Conservation (phyloP, 1,139 yeast species). For the Yamadazyma taylorii region DNA sequence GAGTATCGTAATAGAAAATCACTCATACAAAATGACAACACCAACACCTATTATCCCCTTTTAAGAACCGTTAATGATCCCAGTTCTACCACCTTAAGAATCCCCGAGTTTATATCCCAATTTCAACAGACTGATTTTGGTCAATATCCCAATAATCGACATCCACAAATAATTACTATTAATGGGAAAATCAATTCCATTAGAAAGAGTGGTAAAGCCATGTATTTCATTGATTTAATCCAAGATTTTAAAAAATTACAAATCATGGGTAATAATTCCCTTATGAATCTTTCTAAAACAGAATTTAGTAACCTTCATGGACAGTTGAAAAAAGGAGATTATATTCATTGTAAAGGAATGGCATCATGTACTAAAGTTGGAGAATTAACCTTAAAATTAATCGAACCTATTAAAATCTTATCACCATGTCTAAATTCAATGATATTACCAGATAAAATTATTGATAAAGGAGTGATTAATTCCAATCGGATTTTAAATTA, state of each 20-base stretch:
- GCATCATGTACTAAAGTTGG: slow-evolving; percentile 80
- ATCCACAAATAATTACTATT: slow-evolving; percentile 13
- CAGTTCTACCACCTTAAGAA: slow-evolving; percentile 8
- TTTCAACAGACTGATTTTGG: slow-evolving; percentile 9
- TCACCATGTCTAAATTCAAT: slow-evolving; percentile 68
- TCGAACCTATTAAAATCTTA: slow-evolving; percentile 47
- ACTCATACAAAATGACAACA: not conserved
- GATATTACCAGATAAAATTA: slow-evolving; percentile 58
- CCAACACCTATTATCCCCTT: slow-evolving; percentile 12
- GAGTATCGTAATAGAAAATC: slow-evolving; percentile 12
- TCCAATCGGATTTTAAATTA: slow-evolving; percentile 75
- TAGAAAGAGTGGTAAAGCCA: slow-evolving; percentile 63
- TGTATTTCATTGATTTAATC: slow-evolving; percentile 63
- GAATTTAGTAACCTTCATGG: slow-evolving; percentile 48
- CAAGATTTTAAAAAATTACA: slow-evolving; percentile 63
- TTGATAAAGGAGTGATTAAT: slow-evolving; percentile 57
- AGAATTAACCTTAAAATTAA: slow-evolving; percentile 71
- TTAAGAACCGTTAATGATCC: slow-evolving; percentile 4
- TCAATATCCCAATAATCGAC: slow-evolving; percentile 8
- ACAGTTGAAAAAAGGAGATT: slow-evolving; percentile 69
- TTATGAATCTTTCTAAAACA: slow-evolving; percentile 39
- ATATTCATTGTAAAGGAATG: slow-evolving; percentile 58
- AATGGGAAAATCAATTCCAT: slow-evolving; percentile 63
- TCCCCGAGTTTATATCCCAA: slow-evolving; percentile 10
- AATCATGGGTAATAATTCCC: slow-evolving; percentile 56